These are phyloP conservation scores for Trichoderma virens DNA, from an alignment of 495 filamentous ascomycete genomes.

Conservation along the genomic window DNA sequence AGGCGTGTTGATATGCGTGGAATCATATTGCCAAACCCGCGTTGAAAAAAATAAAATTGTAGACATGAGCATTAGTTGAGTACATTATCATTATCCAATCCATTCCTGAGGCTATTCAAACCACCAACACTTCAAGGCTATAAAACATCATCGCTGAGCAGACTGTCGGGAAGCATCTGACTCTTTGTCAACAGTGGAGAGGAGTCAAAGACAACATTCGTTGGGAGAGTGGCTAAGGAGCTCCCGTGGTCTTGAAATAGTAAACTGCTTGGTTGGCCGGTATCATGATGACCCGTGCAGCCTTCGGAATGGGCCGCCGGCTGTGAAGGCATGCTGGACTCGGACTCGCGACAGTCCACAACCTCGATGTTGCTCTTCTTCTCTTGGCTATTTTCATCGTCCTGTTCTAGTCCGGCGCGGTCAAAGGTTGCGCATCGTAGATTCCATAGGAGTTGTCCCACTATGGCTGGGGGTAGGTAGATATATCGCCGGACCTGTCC, in stretches of 20 bases:
- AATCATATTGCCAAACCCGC: too few relatives aligned
- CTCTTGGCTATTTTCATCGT: slow-evolving; percentile 15
- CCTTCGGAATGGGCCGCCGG: not conserved
- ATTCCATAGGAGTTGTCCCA: slow-evolving; percentile 39
- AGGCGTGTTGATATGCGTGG: too few relatives aligned
- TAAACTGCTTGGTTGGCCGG: not conserved
- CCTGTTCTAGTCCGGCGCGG: slow-evolving; percentile 8
- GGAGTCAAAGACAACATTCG: slow-evolving; percentile 15
- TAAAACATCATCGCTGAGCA: slow-evolving; percentile 39
- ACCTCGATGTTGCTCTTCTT: slow-evolving; percentile 12
- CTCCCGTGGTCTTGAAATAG: slow-evolving; percentile 11
- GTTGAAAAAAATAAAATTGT: too few relatives aligned
- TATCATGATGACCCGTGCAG: not conserved
- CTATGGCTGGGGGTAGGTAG: slow-evolving; percentile 37
- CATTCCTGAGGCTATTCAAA: too few relatives aligned
- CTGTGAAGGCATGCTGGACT: slow-evolving; percentile 20
- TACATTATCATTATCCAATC: too few relatives aligned
- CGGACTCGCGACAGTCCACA: not conserved
- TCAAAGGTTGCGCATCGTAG: slow-evolving; percentile 32
- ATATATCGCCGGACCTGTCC: slow-evolving; percentile 30
- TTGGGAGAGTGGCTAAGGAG: slow-evolving; percentile 7
- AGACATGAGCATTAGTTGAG: too few relatives aligned
- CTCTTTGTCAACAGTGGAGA: slow-evolving; percentile 38
- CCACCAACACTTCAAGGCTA: not conserved
- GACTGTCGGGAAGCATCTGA: slow-evolving; percentile 46